Evolutionary conservation across 2,329 filamentous ascomycete species (phyloP).

Genomic region (Epichloe gansuensis): DNA sequence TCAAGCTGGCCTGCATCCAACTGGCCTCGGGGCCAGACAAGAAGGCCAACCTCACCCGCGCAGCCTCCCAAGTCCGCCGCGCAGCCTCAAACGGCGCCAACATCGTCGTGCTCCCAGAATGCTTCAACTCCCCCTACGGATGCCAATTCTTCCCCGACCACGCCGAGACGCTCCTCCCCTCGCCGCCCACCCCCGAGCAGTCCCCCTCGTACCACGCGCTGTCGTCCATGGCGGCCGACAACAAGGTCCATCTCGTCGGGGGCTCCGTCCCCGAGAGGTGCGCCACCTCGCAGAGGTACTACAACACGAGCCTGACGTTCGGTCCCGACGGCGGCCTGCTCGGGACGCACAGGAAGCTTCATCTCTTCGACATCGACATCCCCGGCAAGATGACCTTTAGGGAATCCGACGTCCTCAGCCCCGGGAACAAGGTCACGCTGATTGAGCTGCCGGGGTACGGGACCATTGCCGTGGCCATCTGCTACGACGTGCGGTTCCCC

Average conservation of each 20-base stretch:
- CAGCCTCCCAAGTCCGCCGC: slow-evolving; percentile 69
- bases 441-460: slow-evolving; percentile 83
- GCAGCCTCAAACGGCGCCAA: slow-evolving; percentile 65
- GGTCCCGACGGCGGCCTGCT: slow-evolving; percentile 64
- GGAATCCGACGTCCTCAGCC: slow-evolving; percentile 77
- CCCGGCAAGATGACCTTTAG: slow-evolving; percentile 86
- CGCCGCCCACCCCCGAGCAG: slow-evolving; percentile 54
- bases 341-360: slow-evolving; percentile 83
- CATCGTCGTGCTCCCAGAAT: slow-evolving; percentile 88
- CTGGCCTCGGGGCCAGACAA: slow-evolving; percentile 76
- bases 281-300: slow-evolving; percentile 47
- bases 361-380: slow-evolving; percentile 96
- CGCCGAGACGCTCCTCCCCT: slow-evolving; percentile 73
- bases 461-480: slow-evolving; percentile 78
- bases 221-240: slow-evolving; percentile 63
- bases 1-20: slow-evolving; percentile 74
- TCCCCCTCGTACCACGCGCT: slow-evolving; percentile 81
- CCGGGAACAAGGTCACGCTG: slow-evolving; percentile 75
- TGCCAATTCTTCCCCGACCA: slow-evolving; percentile 82
- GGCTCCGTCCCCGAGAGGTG: slow-evolving; percentile 85
- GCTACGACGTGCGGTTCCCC: slow-evolving; percentile 95
- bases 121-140: slow-evolving; percentile 98
- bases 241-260: slow-evolving; percentile 70
- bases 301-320: slow-evolving; percentile 86
- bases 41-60: slow-evolving; percentile 65